These are phyloP conservation scores for Suhomyces faveliae DNA, from an alignment of 805 yeast genomes.

Conservation along the genomic window DNA sequence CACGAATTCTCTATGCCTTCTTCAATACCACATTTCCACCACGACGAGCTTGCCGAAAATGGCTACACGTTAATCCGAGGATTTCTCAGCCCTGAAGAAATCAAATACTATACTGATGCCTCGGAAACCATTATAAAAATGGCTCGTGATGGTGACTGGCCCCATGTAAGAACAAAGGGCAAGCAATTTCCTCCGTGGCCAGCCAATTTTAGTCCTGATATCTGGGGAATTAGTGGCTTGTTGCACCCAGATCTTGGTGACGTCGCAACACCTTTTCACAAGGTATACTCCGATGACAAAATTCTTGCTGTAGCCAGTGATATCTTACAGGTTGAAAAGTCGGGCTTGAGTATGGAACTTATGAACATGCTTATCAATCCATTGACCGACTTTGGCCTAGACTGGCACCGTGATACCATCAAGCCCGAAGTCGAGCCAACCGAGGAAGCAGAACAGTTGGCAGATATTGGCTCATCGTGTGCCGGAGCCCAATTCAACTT, in stretches of 20 bases:
- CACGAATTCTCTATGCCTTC: too few relatives aligned
- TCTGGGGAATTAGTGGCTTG: constrained; percentile 52
- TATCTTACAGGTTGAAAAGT: constrained; percentile 38
- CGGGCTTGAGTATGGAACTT: constrained; percentile 45
- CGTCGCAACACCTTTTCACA: constrained; percentile 37
- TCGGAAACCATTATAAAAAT: constrained; percentile 37
- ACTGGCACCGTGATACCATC: constrained; percentile 54
- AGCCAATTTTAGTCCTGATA: constrained; percentile 46
- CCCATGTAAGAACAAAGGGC: constrained; percentile 48
- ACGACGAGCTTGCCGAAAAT: constrained; percentile 33
- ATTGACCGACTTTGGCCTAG: constrained; percentile 49
- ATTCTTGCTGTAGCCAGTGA: constrained; percentile 41
- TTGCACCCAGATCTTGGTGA: constrained; percentile 46
- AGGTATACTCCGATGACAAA: constrained; percentile 38
- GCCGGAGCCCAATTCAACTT: constrained; percentile 53
- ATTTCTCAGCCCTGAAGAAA: constrained; percentile 42
- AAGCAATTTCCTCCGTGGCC: constrained; percentile 63
- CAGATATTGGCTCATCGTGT: constrained; percentile 32
- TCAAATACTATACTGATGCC: constrained; percentile 34
- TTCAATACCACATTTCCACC: constrained; percentile 23
- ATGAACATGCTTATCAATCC: constrained; percentile 55
- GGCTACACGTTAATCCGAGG: constrained; percentile 40
- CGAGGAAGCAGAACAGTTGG: constrained; percentile 42
- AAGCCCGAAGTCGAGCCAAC: constrained; percentile 45
- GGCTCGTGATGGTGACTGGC: constrained; percentile 50